Base-by-base conservation (phyloP, 495 filamentous ascomycete genomes). In the Sabuloglossum arenarium region DNA sequence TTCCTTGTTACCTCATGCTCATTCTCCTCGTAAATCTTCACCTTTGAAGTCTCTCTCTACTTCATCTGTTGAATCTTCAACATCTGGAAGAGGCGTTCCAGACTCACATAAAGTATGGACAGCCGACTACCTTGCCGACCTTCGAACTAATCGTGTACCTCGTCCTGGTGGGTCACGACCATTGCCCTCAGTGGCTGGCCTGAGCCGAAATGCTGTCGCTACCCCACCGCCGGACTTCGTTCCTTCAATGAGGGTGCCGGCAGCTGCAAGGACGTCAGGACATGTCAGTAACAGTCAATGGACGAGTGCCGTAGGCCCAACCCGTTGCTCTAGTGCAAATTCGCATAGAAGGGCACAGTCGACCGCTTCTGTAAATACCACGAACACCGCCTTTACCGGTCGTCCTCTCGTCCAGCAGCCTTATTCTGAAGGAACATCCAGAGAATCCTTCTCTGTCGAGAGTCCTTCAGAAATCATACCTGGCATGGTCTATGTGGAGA, bases 121-220 rank as follows among this genome's bases (percentile, higher is more conserved):
- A 82, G 87, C 84, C 60, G 73, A 75, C 30, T 95, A 93, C 63
- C 73, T 97, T 32, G 77, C 81, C 60, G 81, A 84, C 58, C 78
- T 97, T 29, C 82, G 89, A 58, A 79, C 77, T 57, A 93, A 84
- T 67, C 81, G 82, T 50, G 75, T 87, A 57, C 75, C 78, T 43
- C 77, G 89, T 56, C 85, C 88, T 25, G 78, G 75, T 54, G 88
- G 88, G 52, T 85, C 87, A 56, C 74, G 88, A 59, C 89, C 88
- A n/a, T 72, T 76, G 46, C 87, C 86, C 23, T 58, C 65, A 3
- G 57, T 60, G 25, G 46, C 58, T 62, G 63, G 61, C 30, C 55
- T 11, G 51, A 61, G 1, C 58, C 54, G 34, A 58, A 58, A 53
- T 57, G 52, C 30, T 58, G 53, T 28, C 47, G 58, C 53, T 59